These are phyloP conservation scores for Fusarium azukiicola DNA, from an alignment of 2,329 filamentous ascomycete species.

Conservation along the genomic window DNA sequence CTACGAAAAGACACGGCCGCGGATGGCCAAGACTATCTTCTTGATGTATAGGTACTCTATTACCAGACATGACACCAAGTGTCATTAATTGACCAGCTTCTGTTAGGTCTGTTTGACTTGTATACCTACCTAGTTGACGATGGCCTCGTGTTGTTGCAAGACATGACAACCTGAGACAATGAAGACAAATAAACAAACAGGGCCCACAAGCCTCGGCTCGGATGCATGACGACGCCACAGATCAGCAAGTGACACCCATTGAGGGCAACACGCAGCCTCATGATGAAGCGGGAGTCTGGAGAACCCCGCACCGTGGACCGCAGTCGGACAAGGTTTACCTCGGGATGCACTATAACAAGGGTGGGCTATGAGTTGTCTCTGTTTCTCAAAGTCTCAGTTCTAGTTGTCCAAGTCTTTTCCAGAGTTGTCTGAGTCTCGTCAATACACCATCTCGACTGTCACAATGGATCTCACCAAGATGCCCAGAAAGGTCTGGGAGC, in stretches of 20 bases:
- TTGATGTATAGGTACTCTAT: slow-evolving; percentile 5
- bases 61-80: neutral
- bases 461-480: slow-evolving; percentile 60
- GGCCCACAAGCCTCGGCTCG: slow-evolving; percentile 44
- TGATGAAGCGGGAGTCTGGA: slow-evolving; percentile 21
- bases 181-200: slow-evolving; percentile 3
- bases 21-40: slow-evolving; percentile 11
- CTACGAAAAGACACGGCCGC: slow-evolving; percentile 26
- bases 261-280: slow-evolving; percentile 20
- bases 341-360: slow-evolving; percentile 35
- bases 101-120: slow-evolving; percentile 9
- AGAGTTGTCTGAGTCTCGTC: no score
- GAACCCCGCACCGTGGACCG: slow-evolving; percentile 48
- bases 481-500: slow-evolving; percentile 85
- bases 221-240: slow-evolving; percentile 29
- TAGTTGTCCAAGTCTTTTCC: no score
- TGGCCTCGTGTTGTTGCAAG: neutral
- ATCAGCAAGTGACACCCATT: slow-evolving; percentile 32
- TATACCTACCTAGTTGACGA: neutral
- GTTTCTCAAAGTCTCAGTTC: neutral
- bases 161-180: neutral
- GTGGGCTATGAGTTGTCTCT: neutral
- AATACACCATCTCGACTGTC: neutral
- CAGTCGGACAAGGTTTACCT: slow-evolving; percentile 43
- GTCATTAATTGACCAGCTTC: slow-evolving; percentile 7